A percentile compares a stretch with the other conserved stretches of the same genome.
phyloP scores from a whole-genome alignment of 495 filamentous ascomycete species.

The Penicillium silybi region DNA sequence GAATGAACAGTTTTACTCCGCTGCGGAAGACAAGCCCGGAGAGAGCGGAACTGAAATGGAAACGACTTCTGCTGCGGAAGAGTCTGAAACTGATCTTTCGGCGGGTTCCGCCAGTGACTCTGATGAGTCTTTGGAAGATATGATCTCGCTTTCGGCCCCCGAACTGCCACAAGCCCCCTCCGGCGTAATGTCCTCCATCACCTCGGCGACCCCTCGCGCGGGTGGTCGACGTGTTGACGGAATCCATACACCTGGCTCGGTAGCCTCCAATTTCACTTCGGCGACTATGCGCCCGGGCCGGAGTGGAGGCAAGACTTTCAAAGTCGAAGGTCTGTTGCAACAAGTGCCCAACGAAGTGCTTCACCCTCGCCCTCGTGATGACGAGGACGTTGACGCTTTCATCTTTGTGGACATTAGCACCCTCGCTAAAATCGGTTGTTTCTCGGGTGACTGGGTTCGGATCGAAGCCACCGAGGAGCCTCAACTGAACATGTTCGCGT shows the following conservation, averaged over 20 bases:
- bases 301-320: conserved; percentile 61
- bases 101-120: conserved; percentile 59
- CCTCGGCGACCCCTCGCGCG: conserved; percentile 67
- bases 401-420: conserved; percentile 84
- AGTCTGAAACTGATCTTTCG: conserved; percentile 50
- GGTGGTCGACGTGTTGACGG: conserved; percentile 61
- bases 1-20: conserved; percentile 86
- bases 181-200: conserved; percentile 67
- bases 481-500: conserved; percentile 49
- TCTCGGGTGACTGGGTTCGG: conserved; percentile 96
- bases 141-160: conserved; percentile 80
- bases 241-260: conserved; percentile 71
- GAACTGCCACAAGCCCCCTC: conserved; percentile 63
- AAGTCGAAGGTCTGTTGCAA: conserved; percentile 68
- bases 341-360: conserved; percentile 73
- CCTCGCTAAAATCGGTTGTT: conserved; percentile 84
- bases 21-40: conserved; percentile 65
- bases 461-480: conserved; percentile 71
- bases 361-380: conserved; percentile 74
- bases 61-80: conserved; percentile 47
- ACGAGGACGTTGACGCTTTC: conserved; percentile 84
- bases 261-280: conserved; percentile 79
- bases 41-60: conserved; percentile 59
- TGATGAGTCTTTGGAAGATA: conserved; percentile 73
- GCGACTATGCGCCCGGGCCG: conserved; percentile 67